A percentile compares a stretch with the other conserved stretches of the same genome.
These are phyloP conservation scores for Monilinia laxa DNA, from an alignment of 2,329 filamentous ascomycete genomes.

Conservation along the genomic window DNA sequence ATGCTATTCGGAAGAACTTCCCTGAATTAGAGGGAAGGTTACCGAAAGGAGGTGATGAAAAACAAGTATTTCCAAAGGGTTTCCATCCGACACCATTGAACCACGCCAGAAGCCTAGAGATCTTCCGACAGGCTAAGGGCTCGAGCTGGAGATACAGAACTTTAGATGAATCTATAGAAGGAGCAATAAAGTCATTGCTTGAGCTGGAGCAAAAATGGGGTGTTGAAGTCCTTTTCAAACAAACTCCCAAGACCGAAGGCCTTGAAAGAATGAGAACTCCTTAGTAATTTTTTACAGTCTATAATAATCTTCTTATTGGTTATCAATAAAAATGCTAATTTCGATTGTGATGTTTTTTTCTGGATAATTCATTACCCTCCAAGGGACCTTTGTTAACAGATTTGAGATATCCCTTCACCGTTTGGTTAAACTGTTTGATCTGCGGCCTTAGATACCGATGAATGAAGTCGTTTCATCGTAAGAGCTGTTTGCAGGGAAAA, in stretches of 20 bases:
- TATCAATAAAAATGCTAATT: neutral
- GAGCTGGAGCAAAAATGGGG: constrained; percentile 33
- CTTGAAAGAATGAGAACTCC: neutral
- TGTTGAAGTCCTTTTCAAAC: neutral
- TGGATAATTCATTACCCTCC: neutral
- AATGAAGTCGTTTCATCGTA: neutral
- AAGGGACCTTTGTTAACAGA: neutral
- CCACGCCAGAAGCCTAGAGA: constrained; percentile 27
- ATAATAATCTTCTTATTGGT: neutral
- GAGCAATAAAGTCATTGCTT: constrained; percentile 36
- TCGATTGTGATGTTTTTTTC: neutral
- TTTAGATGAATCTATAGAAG: constrained; percentile 36
- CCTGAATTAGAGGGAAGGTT: constrained; percentile 50
- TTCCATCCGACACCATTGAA: constrained; percentile 34
- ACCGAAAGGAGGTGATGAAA: constrained; percentile 44
- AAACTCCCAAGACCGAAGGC: neutral
- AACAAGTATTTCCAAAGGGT: constrained; percentile 30
- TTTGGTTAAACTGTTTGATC: neutral
- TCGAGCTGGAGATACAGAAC: constrained; percentile 33
- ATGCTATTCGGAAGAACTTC: constrained; percentile 53
- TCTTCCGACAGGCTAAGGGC: constrained; percentile 20
- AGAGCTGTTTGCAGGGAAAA: neutral
- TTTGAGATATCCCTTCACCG: neutral
- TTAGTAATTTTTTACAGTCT: neutral
- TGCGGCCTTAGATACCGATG: no score